Evolutionary conservation across 495 filamentous ascomycete species (phyloP).

Genomic region (Achaetomiella virescens): DNA sequence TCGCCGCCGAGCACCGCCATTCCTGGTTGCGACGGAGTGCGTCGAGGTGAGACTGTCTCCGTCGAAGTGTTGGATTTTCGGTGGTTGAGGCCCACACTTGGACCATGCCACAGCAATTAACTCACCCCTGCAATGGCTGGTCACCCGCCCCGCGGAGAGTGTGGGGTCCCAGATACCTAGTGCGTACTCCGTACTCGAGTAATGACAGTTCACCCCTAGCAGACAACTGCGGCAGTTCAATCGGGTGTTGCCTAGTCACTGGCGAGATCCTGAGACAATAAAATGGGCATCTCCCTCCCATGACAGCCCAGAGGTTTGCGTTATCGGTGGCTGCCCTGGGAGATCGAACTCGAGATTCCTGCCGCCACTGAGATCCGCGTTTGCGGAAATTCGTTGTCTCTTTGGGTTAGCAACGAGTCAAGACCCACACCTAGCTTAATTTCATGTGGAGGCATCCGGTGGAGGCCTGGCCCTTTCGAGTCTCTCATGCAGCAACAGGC

Average conservation of each 20-base stretch:
- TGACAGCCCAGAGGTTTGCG: no score
- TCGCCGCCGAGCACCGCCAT: background rate
- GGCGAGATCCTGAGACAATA: background rate
- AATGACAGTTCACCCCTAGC: background rate
- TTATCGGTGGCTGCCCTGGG: background rate
- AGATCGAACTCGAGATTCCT: background rate
- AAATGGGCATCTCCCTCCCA: no score
- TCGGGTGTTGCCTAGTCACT: background rate
- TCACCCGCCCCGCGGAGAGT: background rate
- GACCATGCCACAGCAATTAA: background rate
- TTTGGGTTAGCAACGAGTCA: background rate
- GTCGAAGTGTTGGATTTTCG: background rate
- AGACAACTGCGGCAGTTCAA: background rate
- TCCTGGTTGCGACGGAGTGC: background rate
- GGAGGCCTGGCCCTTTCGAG: background rate
- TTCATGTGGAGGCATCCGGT: background rate
- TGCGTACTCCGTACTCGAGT: no score
- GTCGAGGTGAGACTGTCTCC: constrained; percentile 1
- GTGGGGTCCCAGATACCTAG: background rate
- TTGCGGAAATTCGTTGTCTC: no score
- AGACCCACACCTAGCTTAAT: background rate
- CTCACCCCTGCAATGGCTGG: background rate
- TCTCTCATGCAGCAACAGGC: background rate
- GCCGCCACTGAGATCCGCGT: background rate
- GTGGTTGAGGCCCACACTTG: background rate